These are phyloP conservation scores for Pseudozyma flocculosa DNA, from an alignment of 1,284 basidiomycete species.

Conservation along the genomic window DNA sequence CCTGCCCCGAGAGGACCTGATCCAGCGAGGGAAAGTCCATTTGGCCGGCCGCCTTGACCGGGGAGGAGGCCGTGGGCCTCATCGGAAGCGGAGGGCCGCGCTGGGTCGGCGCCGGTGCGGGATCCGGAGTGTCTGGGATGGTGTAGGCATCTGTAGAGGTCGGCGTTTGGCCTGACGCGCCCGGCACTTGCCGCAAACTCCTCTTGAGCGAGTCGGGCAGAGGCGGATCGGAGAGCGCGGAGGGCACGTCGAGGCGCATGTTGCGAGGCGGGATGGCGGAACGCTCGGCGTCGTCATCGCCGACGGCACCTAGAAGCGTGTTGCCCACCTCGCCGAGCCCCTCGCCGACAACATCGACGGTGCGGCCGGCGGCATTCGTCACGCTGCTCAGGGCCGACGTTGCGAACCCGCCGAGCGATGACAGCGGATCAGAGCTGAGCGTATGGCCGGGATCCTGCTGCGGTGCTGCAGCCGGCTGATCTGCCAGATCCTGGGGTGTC, in stretches of 20 bases:
- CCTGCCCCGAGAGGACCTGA: conserved; percentile 22
- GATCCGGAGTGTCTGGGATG: conserved; percentile 19
- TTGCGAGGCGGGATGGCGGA: conserved; percentile 1
- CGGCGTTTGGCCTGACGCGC: not conserved
- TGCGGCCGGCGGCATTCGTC: conserved; percentile 26
- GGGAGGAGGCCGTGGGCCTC: not conserved
- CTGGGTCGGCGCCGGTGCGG: not conserved
- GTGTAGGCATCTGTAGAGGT: conserved; percentile 8
- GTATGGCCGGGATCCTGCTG: too few relatives aligned
- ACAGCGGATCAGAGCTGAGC: conserved; percentile 20
- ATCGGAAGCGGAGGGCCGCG: not conserved
- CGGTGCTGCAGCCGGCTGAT: not conserved
- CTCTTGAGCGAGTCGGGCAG: conserved; percentile 22
- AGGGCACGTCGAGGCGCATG: conserved; percentile 23
- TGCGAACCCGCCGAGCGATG: conserved; percentile 32
- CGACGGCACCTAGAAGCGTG: conserved; percentile 11
- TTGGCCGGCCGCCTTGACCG: not conserved
- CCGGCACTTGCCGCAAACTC: not conserved
- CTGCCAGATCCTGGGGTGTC: not conserved
- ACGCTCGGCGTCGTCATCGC: not conserved
- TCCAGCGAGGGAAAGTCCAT: conserved; percentile 5
- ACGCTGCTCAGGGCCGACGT: conserved; percentile 28
- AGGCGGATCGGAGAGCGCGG: conserved; percentile 12
- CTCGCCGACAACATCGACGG: conserved; percentile 35
- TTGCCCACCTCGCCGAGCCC: conserved; percentile 36